Conservation (phyloP, 2,329 filamentous ascomycete genomes). For the Sporothrix sp. region DNA sequence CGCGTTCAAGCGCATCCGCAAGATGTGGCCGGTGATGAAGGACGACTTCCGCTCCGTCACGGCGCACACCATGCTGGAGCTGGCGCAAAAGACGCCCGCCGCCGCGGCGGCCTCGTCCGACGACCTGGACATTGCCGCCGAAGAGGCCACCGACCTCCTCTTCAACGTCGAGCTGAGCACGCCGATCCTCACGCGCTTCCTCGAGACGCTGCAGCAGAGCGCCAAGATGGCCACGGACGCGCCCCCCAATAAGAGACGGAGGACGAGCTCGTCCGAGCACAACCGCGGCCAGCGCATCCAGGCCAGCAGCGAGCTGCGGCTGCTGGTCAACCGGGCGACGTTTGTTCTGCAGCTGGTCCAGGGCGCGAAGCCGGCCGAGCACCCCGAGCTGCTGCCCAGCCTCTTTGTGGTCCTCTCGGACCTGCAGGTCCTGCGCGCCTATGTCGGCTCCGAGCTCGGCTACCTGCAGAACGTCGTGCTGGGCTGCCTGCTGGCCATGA, state of each 20-base stretch:
- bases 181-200: slow-evolving; percentile 58
- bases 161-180: slow-evolving; percentile 65
- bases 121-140: slow-evolving; percentile 34
- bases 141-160: slow-evolving; percentile 61
- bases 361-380: slow-evolving; percentile 61
- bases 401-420: slow-evolving; percentile 82
- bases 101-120: slow-evolving; percentile 23
- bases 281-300: slow-evolving; percentile 50
- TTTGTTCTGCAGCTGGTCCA: slow-evolving; percentile 86
- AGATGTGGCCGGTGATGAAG: slow-evolving; percentile 66
- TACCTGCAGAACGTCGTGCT: slow-evolving; percentile 84
- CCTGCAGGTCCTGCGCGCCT: slow-evolving; percentile 71
- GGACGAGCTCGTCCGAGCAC: slow-evolving; percentile 64
- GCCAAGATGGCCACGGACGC: slow-evolving; percentile 61
- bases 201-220: slow-evolving; percentile 65
- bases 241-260: slow-evolving; percentile 67
- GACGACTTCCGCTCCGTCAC: slow-evolving; percentile 48
- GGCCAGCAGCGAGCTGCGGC: slow-evolving; percentile 54
- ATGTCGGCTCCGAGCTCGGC: slow-evolving; percentile 76
- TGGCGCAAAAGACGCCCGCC: slow-evolving; percentile 39
- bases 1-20: slow-evolving; percentile 58
- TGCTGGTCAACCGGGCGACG: slow-evolving; percentile 65
- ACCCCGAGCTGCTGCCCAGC: slow-evolving; percentile 65
- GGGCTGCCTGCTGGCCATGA: slow-evolving; percentile 71
- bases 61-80: slow-evolving; percentile 52